Conservation (phyloP, 2,329 filamentous ascomycete species). For the Colletotrichum sansevieriae region DNA sequence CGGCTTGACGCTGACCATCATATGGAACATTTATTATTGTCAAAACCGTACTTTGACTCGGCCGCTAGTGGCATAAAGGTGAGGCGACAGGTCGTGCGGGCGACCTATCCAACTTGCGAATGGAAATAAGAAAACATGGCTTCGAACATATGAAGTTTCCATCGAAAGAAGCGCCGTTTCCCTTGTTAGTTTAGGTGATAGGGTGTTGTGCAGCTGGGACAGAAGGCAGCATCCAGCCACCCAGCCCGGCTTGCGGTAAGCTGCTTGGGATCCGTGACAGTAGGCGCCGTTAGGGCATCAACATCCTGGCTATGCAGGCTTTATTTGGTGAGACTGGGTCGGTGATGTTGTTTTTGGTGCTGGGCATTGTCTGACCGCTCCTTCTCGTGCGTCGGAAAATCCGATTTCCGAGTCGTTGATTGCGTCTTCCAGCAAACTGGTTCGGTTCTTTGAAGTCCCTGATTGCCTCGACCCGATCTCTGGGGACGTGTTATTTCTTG, state of each 20-base stretch:
- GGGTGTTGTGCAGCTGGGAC: background rate
- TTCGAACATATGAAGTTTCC: constrained; percentile 21
- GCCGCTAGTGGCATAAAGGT: constrained; percentile 18
- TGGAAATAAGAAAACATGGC: constrained; percentile 33
- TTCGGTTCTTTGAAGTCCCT: constrained; percentile 19
- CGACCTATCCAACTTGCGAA: constrained; percentile 21
- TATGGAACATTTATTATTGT: constrained; percentile 11
- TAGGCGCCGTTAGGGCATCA: too few relatives aligned
- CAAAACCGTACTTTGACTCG: constrained; percentile 17
- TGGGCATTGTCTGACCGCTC: constrained; percentile 23
- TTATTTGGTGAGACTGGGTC: constrained; percentile 1
- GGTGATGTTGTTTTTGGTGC: constrained; percentile 16
- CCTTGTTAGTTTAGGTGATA: background rate
- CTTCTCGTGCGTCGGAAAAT: constrained; percentile 17
- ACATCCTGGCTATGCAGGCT: background rate
- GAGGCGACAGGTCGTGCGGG: constrained; percentile 28
- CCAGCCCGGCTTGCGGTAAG: background rate
- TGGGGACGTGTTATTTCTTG: background rate
- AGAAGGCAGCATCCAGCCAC: too few relatives aligned
- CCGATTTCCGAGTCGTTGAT: constrained; percentile 9
- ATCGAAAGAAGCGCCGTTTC: background rate
- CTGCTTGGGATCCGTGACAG: background rate
- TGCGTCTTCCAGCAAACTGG: constrained; percentile 29
- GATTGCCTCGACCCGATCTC: constrained; percentile 15
- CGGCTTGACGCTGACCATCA: constrained; percentile 22